phyloP scores from a whole-genome alignment of 1,284 basidiomycete genomes.

The Pholiota adiposa region DNA sequence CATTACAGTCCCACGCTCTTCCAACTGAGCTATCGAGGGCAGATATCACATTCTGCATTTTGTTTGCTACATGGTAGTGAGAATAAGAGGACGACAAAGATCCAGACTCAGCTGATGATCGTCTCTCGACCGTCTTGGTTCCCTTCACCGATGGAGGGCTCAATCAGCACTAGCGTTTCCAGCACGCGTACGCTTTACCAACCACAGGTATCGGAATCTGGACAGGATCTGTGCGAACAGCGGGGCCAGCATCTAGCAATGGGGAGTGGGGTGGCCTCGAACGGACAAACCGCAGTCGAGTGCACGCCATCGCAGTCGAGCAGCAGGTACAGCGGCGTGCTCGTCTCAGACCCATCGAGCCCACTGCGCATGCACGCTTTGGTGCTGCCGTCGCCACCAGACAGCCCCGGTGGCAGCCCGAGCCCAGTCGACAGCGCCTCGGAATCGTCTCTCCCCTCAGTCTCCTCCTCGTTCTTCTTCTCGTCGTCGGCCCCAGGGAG shows the following conservation, averaged over 20 bases:
- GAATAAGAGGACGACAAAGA: neutral
- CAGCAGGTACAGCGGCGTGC: constrained; percentile 30
- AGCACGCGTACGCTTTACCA: constrained; percentile 43
- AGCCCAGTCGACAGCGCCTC: constrained; percentile 37
- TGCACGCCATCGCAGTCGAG: constrained; percentile 21
- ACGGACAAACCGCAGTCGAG: constrained; percentile 14
- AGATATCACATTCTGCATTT: too few species aligned
- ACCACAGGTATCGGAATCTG: neutral
- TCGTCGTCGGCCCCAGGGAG: constrained; percentile 64
- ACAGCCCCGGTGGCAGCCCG: constrained; percentile 44
- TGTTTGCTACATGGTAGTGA: too few species aligned
- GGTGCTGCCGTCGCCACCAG: constrained; percentile 50
- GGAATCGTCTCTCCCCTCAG: constrained; percentile 70
- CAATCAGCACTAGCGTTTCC: constrained; percentile 40
- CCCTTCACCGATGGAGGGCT: constrained; percentile 27
- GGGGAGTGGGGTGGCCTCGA: neutral
- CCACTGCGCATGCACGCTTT: constrained; percentile 26
- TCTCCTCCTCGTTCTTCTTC: constrained; percentile 78
- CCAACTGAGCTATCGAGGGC: constrained; percentile 11
- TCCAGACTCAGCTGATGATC: neutral
- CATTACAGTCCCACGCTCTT: constrained; percentile 11
- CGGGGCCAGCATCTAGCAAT: neutral
- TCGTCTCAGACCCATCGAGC: constrained; percentile 3
- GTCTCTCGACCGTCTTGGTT: neutral
- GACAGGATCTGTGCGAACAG: constrained; percentile 2